Evolutionary conservation across 306 rosid species (phyloP).

Genomic region (Albizia julibrissin): DNA sequence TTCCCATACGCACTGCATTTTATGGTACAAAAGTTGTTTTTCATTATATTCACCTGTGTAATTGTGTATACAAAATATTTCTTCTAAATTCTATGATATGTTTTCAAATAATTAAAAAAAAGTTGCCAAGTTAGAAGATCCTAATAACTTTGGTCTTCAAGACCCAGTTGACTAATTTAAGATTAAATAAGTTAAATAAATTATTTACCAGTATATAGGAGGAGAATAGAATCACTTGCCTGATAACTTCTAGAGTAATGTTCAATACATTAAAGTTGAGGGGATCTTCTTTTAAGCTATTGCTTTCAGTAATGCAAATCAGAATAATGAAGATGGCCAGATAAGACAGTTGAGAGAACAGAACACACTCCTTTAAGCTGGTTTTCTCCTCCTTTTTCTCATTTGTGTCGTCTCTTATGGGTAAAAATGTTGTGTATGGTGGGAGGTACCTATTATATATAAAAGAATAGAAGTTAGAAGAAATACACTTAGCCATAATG

Average conservation of each 20-base stretch:
- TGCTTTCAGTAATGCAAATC: conserved; percentile 63
- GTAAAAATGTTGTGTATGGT: neutral
- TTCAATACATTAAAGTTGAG: conserved; percentile 57
- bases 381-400: neutral
- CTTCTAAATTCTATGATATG: neutral
- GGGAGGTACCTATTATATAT: conserved; percentile 4
- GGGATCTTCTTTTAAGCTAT: conserved; percentile 65
- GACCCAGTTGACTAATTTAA: too few relatives aligned
- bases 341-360: conserved; percentile 53
- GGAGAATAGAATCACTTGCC: conserved; percentile 32
- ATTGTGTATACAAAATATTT: neutral
- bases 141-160: too few relatives aligned
- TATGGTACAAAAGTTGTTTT: neutral
- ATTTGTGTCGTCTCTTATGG: neutral
- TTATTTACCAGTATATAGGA: neutral
- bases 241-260: conserved; percentile 61
- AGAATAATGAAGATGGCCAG: conserved; percentile 59
- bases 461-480: neutral
- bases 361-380: conserved; percentile 33
- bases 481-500: neutral
- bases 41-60: neutral
- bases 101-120: neutral
- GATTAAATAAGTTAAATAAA: too few relatives aligned
- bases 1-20: conserved; percentile 77
- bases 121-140: too few relatives aligned